A percentile compares a stretch with the other conserved stretches of the same genome.
Conservation (phyloP, 331 rosid genomes). For the Prunus yedoensis region DNA sequence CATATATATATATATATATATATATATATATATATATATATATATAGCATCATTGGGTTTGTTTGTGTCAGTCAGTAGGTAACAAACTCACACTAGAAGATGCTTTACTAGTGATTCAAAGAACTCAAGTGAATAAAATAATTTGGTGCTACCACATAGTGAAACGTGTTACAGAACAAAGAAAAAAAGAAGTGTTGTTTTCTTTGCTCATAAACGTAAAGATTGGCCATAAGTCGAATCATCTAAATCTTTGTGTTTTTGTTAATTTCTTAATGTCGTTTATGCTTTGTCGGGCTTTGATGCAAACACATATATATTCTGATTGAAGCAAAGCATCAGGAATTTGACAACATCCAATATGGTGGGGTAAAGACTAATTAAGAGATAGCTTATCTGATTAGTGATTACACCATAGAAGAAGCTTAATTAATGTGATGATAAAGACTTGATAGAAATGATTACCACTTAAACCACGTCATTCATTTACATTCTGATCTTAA, state of each 20-base stretch:
- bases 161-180: not conserved
- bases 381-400: not conserved
- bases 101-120: too few species aligned
- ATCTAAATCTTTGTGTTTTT: conserved; percentile 1
- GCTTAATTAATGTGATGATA: not conserved
- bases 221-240: conserved; percentile 4
- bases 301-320: not conserved
- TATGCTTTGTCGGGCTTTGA: not conserved
- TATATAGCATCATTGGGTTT: too few species aligned
- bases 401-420: not conserved
- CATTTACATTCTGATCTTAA: not conserved
- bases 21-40: too few species aligned
- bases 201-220: not conserved
- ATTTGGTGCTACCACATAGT: not conserved
- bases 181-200: not conserved
- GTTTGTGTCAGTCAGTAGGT: too few species aligned
- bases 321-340: conserved; percentile 8
- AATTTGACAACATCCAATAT: conserved; percentile 6
- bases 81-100: too few species aligned
- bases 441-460: conserved; percentile 5
- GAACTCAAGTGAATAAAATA: too few species aligned
- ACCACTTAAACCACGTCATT: not conserved
- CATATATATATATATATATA: too few species aligned
- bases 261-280: not conserved
- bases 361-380: not conserved